Evolutionary conservation across 2,329 filamentous ascomycete species (phyloP), one percentile per base, ranked within the genome.

Genomic region (Pseudocercospora cruenta): DNA sequence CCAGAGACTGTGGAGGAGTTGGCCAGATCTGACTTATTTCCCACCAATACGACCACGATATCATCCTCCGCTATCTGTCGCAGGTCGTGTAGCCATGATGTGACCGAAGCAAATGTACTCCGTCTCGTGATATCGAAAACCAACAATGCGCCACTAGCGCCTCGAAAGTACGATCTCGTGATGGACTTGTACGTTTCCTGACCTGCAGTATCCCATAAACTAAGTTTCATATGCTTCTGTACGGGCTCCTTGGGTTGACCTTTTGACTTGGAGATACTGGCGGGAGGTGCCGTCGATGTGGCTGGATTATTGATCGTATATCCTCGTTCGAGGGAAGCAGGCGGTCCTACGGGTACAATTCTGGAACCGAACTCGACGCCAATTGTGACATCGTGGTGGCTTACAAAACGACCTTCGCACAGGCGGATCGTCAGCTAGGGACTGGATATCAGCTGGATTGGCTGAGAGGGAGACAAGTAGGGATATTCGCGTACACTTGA

Each of bases 171-270:
- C 68, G 91, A 95, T 62, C 94, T 86, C 8, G 94, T 98, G 66
- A 98, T 95, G 53, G 91, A 94, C 79, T 97, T 97, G 84, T 98
- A 98, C 12, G 93, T 97, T 82, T 98, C 94, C 79, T 98, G 94
- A 26, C 94, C 94, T 16, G 94, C 94, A 0, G 94, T 98, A 77
- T 97, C 94, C 94, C 94, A 98, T 10, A 98, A 84, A 53, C 90
- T 93, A 4, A 97, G 86, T 81, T 97, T 97, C 93, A 97, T 97
- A 82, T 94, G 90, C 88, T 87, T 87, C 72, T 88, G 86, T 51
- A 78, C 76, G 14, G 78, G 72, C 45, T 77, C 74, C 70, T 78
- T 74, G 53, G 72, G 70, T 67, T 78, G 80, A 53, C 69, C 74
- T 47, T 78, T 78, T 62, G 77, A 79, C 60, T 69, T 78, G 14